phyloP scores from a whole-genome alignment of 331 rosid species.

The Erythrophleum ivorense region DNA sequence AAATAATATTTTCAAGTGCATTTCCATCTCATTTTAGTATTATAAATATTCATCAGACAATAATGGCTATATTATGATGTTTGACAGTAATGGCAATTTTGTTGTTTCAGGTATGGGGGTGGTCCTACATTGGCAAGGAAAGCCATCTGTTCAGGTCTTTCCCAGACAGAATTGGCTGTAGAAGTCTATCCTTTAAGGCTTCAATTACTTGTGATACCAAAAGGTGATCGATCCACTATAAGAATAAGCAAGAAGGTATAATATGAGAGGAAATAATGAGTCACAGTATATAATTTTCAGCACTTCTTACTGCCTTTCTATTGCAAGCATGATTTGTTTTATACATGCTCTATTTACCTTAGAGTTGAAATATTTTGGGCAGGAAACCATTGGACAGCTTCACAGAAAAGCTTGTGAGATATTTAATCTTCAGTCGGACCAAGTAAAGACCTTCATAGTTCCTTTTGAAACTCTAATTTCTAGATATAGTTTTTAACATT shows the following conservation, averaged over 20 bases:
- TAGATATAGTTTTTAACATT: slow-evolving; percentile 28
- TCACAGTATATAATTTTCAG: slow-evolving; percentile 21
- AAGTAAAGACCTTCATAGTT: slow-evolving; percentile 56
- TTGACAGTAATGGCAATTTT: slow-evolving; percentile 1
- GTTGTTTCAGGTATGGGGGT: slow-evolving; percentile 82
- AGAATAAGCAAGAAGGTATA: slow-evolving; percentile 98
- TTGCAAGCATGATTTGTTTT: slow-evolving; percentile 34
- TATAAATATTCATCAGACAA: neutral
- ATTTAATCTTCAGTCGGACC: slow-evolving; percentile 84
- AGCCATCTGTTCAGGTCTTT: slow-evolving; percentile 86
- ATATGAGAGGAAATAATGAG: slow-evolving; percentile 38
- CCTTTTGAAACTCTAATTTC: slow-evolving; percentile 24
- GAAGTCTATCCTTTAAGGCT: slow-evolving; percentile 98
- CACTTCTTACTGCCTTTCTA: slow-evolving; percentile 25
- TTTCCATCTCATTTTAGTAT: neutral
- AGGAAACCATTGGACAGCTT: slow-evolving; percentile 97
- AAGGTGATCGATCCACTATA: slow-evolving; percentile 71
- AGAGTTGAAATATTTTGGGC: slow-evolving; percentile 55
- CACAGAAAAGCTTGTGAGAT: slow-evolving; percentile 89
- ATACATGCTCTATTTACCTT: slow-evolving; percentile 37
- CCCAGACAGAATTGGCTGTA: slow-evolving; percentile 86
- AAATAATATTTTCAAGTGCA: neutral
- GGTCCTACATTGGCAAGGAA: slow-evolving; percentile 90
- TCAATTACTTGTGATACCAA: slow-evolving; percentile 80
- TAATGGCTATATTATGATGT: slow-evolving; percentile 3